Base-by-base conservation (phyloP, 371 early-diverging fungal genomes). In the Neoconidiobolus thromboides region DNA sequence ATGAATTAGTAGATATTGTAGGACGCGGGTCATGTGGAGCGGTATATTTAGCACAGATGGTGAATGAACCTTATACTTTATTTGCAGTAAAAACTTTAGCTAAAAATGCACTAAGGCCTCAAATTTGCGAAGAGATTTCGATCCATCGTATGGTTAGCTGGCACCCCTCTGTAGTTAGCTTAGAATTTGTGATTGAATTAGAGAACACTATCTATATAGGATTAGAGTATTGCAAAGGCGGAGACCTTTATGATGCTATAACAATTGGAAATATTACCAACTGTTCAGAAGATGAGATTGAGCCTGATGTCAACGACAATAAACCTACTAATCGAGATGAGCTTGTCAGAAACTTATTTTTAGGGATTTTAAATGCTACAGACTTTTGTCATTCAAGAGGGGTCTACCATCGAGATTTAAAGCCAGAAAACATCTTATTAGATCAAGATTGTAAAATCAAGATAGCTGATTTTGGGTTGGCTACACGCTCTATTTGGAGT, bases 401-500 rank as follows among this genome's bases (percentile, higher is more conserved):
- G 40, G 71, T 83, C 42, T 82, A 78, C 62, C 86, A 85, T 64
- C 80, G 89, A 55, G 89, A 89, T 64, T 64, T 85, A 56, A 85
- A 85, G 64, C 81, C 87, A 37, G 89, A 87, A 64, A 89, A 89
- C 63, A 73, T 89, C 26, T 61, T 89, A 3, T 63, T 87, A 9
- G 69, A 70, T 15, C 68, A 69, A 10, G 67, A 73, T 51, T 65
- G 75, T 26, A 65, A 65, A 36, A 71, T 85, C 61, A 87, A 88
- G 65, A 76, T 91, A 9, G 82, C 88, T 26, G 90, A 89, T 68
- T 91, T 89, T 69, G 91, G 91, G 7, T 73, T 92, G 26, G 82
- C 87, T 37, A 88, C 89, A 48, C 74, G 78, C 44, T 80, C 85
- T 43, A 69, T 73, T 0, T 79, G 71, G 63, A 83, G 83, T 14